Percentiles rank a stretch among this genome's conserved stretches.
These are phyloP conservation scores for Microsporum ferrugineum DNA, from an alignment of 2,329 filamentous ascomycete genomes.

Conservation along the genomic window DNA sequence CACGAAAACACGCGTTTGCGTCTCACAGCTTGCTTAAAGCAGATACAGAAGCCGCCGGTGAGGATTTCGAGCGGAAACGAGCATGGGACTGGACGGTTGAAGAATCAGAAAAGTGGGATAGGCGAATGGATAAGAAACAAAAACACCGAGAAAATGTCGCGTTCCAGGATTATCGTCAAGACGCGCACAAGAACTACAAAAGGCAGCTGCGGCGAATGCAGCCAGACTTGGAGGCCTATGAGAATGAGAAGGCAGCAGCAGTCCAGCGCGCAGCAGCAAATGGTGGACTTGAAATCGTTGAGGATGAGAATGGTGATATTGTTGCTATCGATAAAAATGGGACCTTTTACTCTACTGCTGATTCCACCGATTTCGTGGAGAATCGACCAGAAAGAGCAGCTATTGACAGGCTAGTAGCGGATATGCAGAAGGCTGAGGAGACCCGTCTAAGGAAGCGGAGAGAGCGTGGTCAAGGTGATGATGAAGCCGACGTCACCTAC, in stretches of 20 bases:
- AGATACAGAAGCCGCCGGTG: conserved; percentile 70
- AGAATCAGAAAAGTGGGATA: conserved; percentile 89
- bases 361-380: conserved; percentile 67
- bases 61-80: conserved; percentile 93
- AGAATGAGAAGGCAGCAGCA: conserved; percentile 70
- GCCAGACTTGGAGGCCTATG: conserved; percentile 72
- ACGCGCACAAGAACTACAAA: conserved; percentile 89
- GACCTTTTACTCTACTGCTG: conserved; percentile 78
- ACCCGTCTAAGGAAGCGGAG: conserved; percentile 72
- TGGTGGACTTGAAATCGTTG: conserved; percentile 82
- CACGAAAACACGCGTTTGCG: conserved; percentile 75
- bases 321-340: conserved; percentile 89
- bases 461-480: conserved; percentile 67
- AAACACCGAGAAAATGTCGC: conserved; percentile 71
- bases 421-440: conserved; percentile 82
- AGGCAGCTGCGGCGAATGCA: conserved; percentile 68
- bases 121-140: conserved; percentile 74
- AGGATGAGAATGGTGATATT: conserved; percentile 88
- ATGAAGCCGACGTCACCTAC: conserved; percentile 87
- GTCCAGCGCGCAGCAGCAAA: conserved; percentile 74
- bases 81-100: conserved; percentile 99
- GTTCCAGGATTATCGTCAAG: conserved; percentile 78
- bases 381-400: conserved; percentile 80
- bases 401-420: conserved; percentile 74
- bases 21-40: conserved; percentile 88